Evolutionary conservation across 1,284 basidiomycete genomes (phyloP).

Genomic region (Pisolithus thermaeus): DNA sequence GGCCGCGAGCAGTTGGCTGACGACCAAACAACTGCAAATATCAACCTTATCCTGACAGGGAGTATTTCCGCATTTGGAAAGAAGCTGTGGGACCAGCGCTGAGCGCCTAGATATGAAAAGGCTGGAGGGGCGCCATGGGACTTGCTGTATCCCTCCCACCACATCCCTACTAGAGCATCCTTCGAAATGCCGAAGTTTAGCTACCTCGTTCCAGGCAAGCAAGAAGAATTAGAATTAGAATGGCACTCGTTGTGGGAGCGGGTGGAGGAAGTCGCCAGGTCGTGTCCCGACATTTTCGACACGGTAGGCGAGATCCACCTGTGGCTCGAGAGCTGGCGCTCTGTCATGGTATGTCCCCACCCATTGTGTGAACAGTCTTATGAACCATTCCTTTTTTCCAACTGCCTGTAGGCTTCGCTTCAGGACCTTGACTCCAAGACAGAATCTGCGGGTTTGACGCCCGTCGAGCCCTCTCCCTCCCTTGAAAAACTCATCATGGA

Average conservation of each 20-base stretch:
- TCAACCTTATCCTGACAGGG: neutral
- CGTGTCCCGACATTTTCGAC: neutral
- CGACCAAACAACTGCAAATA: slow-evolving; percentile 26
- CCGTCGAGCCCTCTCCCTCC: neutral
- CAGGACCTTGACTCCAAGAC: neutral
- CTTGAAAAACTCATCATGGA: neutral
- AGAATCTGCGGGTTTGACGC: neutral
- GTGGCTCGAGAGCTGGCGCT: neutral
- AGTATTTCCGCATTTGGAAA: neutral
- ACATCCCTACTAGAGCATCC: neutral
- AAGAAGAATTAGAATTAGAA: neutral
- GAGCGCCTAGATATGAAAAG: neutral
- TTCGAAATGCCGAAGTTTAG: neutral
- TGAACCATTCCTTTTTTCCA: too few relatives aligned
- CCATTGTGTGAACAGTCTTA: neutral
- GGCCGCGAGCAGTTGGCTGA: slow-evolving; percentile 7
- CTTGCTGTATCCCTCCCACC: neutral
- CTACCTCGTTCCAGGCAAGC: neutral
- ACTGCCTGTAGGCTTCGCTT: neutral
- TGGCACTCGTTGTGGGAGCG: neutral
- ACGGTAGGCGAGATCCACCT: neutral
- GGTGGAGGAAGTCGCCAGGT: neutral
- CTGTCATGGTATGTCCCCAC: neutral
- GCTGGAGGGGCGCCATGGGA: neutral
- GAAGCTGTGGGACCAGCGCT: neutral